Evolutionary conservation across 163 green algal genomes (phyloP), one percentile per base, ranked within the genome.

Genomic region (Botryococcus braunii): DNA sequence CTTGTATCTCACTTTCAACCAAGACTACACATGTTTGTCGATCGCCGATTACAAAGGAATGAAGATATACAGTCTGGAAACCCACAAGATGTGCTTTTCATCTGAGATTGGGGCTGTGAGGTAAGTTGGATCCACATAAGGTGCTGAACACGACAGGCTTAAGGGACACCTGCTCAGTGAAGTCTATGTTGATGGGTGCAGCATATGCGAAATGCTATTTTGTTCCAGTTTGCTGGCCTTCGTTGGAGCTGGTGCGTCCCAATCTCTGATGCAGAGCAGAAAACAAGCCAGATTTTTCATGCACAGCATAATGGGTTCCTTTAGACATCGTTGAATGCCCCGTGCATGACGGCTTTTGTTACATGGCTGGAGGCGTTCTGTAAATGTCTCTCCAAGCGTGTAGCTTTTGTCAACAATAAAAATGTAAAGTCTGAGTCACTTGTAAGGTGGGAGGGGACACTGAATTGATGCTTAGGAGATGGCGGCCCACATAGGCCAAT

Each of bases 201-300:
- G 87, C 39, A 71, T 86, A 7, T 77, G 75, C 25, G 79, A 91
- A 61, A 95, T 95, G 89, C 82, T 95, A 2, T 94, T 90, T 71
- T 88, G 83, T 70, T 92, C 86, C 23, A 89, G 78, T 72, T 73
- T 95, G 25, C 41, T 95, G 68, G 89, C 83, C 0, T 89, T 87
- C 49, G 86, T 92, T 32, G 89, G 89, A 0, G 86, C 87, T 60
- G 83, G 83, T 78, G 46, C 2, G 63, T 9, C n/a, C n/a, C n/a
- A n/a, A n/a, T n/a, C n/a, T n/a, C n/a, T n/a, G n/a, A n/a, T n/a
- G n/a, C n/a, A n/a, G n/a, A n/a, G n/a, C n/a, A n/a, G n/a, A n/a
- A n/a, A n/a, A n/a, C n/a, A n/a, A n/a, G n/a, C n/a, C n/a, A n/a
- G n/a, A n/a, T n/a, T n/a, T n/a, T n/a, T n/a, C n/a, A n/a, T n/a